Percentiles rank a stretch among this genome's conserved stretches.
These are phyloP conservation scores for Venturia aucupariae DNA, from an alignment of 2,329 filamentous ascomycete genomes.

Conservation along the genomic window DNA sequence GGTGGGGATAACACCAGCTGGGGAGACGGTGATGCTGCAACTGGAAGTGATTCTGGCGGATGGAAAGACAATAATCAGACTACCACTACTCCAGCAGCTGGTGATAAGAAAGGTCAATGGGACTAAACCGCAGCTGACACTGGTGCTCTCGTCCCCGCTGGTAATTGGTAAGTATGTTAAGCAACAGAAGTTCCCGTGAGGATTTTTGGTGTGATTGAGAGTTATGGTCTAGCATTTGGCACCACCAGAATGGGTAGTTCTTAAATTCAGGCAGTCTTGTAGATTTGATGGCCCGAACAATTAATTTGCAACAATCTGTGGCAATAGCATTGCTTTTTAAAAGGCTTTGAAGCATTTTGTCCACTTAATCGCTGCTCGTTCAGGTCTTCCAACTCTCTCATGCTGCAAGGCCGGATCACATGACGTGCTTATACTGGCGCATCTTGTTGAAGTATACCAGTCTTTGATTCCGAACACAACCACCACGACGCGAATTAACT, in stretches of 20 bases:
- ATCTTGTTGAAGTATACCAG: not conserved
- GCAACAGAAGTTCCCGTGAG: too few relatives aligned
- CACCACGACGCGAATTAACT: not conserved
- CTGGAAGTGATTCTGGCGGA: not conserved
- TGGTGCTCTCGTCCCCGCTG: not conserved
- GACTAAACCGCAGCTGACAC: not conserved
- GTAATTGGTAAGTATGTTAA: not conserved
- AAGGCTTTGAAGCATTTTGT: too few relatives aligned
- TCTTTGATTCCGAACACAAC: not conserved
- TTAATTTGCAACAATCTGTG: not conserved
- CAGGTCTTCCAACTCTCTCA: too few relatives aligned
- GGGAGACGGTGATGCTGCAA: not conserved
- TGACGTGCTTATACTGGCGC: not conserved
- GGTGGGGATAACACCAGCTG: not conserved
- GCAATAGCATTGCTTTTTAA: too few relatives aligned
- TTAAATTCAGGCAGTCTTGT: not conserved
- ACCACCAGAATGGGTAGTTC: not conserved
- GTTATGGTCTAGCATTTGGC: not conserved
- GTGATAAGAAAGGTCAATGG: not conserved
- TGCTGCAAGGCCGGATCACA: not conserved
- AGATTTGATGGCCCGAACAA: not conserved
- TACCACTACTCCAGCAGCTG: not conserved
- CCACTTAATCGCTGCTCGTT: too few relatives aligned
- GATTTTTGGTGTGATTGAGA: not conserved
- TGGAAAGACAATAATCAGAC: not conserved